Evolutionary conservation across 495 filamentous ascomycete genomes (phyloP).

Genomic region (Cercophora scortea): DNA sequence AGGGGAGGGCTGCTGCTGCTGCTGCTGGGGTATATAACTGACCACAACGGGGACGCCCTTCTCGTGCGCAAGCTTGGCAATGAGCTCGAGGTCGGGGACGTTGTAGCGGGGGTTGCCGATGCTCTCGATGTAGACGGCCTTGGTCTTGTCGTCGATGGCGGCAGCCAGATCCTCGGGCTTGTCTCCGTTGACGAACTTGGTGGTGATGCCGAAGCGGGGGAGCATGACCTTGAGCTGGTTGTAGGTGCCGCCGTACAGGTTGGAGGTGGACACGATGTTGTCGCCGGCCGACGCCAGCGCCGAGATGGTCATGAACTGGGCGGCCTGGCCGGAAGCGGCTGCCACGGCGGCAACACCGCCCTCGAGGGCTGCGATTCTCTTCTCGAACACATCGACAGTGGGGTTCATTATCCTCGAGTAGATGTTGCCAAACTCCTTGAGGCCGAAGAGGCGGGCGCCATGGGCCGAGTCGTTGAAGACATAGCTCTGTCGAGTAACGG

Average conservation of each 20-base stretch:
- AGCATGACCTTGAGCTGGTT: conserved; percentile 96
- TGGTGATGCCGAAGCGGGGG: conserved; percentile 76
- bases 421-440: conserved; percentile 98
- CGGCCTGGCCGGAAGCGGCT: conserved; percentile 82
- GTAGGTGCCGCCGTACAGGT: conserved; percentile 95
- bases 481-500: conserved; percentile 53
- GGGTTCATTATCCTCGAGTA: conserved; percentile 99
- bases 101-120: conserved; percentile 97
- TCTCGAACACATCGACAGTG: conserved; percentile 96
- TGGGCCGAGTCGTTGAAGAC: conserved; percentile 96
- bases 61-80: conserved; percentile 71
- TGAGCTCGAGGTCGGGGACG: conserved; percentile 80
- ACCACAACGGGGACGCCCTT: conserved; percentile 81
- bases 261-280: conserved; percentile 90
- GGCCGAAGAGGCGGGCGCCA: conserved; percentile 89
- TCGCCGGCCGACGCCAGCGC: conserved; percentile 79
- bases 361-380: conserved; percentile 91
- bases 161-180: conserved; percentile 72
- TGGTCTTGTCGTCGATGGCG: conserved; percentile 90
- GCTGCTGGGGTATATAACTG: conserved; percentile 22
- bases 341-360: conserved; percentile 89
- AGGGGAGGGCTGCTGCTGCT: no score
- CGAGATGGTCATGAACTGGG: conserved; percentile 89
- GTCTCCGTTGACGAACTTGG: conserved; percentile 86
- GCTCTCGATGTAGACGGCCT: conserved; percentile 90